Percentiles rank a stretch among this genome's conserved stretches.
phyloP scores from a whole-genome alignment of 257 asterid genomes.

The Fraxinus quadrangulata region DNA sequence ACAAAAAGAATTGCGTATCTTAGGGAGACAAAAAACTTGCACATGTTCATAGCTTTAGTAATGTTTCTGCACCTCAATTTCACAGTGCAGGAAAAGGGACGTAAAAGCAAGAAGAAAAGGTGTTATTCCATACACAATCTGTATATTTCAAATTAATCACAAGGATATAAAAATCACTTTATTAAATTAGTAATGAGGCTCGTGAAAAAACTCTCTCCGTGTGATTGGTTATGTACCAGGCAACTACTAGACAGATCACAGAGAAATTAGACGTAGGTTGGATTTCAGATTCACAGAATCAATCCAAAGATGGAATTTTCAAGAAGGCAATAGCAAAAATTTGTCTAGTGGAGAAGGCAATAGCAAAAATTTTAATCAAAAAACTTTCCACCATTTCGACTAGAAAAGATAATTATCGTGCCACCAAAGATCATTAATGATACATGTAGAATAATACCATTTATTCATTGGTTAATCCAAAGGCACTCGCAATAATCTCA shows the following conservation, averaged over 20 bases:
- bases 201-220: neutral
- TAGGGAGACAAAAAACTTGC: neutral
- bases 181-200: no score
- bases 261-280: neutral
- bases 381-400: neutral
- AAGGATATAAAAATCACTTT: neutral
- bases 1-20: no score
- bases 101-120: no score
- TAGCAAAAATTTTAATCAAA: neutral
- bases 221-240: no score
- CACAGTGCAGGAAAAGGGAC: neutral
- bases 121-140: neutral
- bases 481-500: neutral
- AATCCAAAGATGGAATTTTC: neutral
- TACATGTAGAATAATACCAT: neutral
- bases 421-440: neutral
- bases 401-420: neutral
- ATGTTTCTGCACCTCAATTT: neutral
- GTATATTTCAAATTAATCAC: neutral
- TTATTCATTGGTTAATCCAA: neutral
- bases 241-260: neutral
- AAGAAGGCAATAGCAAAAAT: neutral
- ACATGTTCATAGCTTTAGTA: neutral
- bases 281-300: neutral
- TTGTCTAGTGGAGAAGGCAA: neutral